These are phyloP conservation scores for Aspergillus sp. DNA, from an alignment of 2,329 filamentous ascomycete genomes.

Conservation along the genomic window DNA sequence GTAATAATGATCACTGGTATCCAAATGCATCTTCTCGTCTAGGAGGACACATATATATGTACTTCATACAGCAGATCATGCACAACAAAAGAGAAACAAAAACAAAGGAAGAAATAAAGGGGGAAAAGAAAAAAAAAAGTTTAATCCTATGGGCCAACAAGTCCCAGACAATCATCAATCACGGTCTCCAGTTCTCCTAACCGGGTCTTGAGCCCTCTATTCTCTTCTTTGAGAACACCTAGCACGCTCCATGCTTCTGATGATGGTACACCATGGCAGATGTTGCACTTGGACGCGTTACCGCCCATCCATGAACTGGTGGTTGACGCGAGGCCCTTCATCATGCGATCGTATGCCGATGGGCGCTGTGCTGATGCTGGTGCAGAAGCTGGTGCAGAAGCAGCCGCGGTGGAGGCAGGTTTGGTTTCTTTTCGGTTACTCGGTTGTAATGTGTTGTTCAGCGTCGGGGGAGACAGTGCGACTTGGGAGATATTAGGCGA, in stretches of 20 bases:
- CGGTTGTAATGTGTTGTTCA: constrained; percentile 25
- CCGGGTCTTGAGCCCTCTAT: constrained; percentile 44
- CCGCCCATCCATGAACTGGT: constrained; percentile 21
- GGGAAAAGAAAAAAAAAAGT: neutral
- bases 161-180: constrained; percentile 49
- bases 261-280: constrained; percentile 33
- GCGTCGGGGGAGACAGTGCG: constrained; percentile 21
- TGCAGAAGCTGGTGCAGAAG: constrained; percentile 10
- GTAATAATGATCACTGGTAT: neutral
- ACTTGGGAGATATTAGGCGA: constrained; percentile 31
- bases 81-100: neutral
- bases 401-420: neutral
- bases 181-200: constrained; percentile 47
- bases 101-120: neutral
- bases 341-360: constrained; percentile 37
- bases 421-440: constrained; percentile 22
- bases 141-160: constrained; percentile 34
- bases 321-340: constrained; percentile 33
- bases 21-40: neutral
- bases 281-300: constrained; percentile 29
- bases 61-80: neutral
- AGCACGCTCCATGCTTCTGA: constrained; percentile 48
- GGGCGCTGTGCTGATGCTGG: constrained; percentile 16
- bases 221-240: constrained; percentile 48
- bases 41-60: neutral